phyloP scores from a whole-genome alignment of 2,329 filamentous ascomycete genomes.

The Fusarium concolor region DNA sequence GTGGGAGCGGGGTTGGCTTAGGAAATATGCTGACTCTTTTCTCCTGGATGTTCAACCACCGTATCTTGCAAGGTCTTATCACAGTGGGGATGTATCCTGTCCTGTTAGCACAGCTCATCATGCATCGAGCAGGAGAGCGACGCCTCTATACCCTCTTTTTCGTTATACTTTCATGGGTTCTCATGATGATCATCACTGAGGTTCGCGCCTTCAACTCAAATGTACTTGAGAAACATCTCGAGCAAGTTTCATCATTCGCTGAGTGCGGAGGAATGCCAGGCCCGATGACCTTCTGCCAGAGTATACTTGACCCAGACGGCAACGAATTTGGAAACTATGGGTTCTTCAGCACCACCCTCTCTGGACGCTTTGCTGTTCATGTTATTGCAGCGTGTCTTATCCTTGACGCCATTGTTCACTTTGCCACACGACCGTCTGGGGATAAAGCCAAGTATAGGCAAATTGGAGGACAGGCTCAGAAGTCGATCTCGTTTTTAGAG shows the following conservation, averaged over 20 bases:
- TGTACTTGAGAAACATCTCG: not conserved
- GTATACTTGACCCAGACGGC: not conserved
- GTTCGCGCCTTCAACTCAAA: not conserved
- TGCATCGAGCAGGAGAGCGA: not conserved
- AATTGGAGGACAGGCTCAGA: too few species aligned
- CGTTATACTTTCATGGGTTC: not conserved
- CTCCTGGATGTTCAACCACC: slow-evolving; percentile 7
- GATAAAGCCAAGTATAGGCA: too few species aligned
- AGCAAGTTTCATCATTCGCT: not conserved
- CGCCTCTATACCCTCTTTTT: not conserved
- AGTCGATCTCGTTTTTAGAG: too few species aligned
- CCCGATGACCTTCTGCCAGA: not conserved
- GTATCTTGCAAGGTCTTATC: not conserved
- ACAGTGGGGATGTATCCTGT: not conserved
- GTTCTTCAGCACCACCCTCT: not conserved
- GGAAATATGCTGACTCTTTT: not conserved
- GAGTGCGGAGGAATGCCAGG: not conserved
- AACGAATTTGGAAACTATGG: not conserved
- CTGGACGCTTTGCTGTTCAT: not conserved
- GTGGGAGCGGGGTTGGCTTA: not conserved
- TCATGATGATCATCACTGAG: not conserved
- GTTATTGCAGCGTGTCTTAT: not conserved
- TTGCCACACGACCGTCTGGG: not conserved
- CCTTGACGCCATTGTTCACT: not conserved
- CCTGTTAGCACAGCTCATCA: not conserved